Percentiles rank a stretch among this genome's conserved stretches.
Conservation (phyloP, 768 basidiomycete species). For the Trametes maxima region DNA sequence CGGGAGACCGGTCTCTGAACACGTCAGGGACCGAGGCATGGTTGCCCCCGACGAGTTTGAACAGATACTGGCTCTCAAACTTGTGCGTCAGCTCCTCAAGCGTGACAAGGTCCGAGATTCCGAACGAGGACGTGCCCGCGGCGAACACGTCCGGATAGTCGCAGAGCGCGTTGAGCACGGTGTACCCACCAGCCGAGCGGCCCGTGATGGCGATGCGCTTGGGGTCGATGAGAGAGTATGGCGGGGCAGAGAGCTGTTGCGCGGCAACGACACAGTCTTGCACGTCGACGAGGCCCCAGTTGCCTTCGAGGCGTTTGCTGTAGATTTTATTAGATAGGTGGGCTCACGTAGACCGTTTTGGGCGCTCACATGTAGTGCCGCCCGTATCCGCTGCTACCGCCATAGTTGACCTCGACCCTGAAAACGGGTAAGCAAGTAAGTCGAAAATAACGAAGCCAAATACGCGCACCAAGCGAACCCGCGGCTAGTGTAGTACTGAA, state of each 20-base stretch:
- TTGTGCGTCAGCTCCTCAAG: slow-evolving; percentile 72
- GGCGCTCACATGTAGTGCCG: slow-evolving; percentile 55
- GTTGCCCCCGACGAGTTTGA: slow-evolving; percentile 66
- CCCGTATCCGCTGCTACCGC: slow-evolving; percentile 77
- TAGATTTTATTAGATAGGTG: not conserved
- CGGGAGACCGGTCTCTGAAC: slow-evolving; percentile 62
- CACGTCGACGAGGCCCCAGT: slow-evolving; percentile 79
- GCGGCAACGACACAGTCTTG: slow-evolving; percentile 66
- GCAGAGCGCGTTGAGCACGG: slow-evolving; percentile 53
- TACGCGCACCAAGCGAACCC: slow-evolving; percentile 70
- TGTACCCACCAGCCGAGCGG: slow-evolving; percentile 74
- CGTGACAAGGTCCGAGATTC: slow-evolving; percentile 62
- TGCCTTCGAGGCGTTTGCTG: slow-evolving; percentile 54
- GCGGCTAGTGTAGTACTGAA: slow-evolving; percentile 67
- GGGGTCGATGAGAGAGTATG: slow-evolving; percentile 60
- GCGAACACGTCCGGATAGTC: slow-evolving; percentile 53
- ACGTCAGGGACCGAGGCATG: slow-evolving; percentile 54
- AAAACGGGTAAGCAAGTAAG: not conserved
- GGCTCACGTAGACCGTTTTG: not conserved
- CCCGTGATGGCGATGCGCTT: slow-evolving; percentile 71
- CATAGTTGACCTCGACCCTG: slow-evolving; percentile 77
- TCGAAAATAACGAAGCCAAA: not conserved
- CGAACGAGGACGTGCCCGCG: slow-evolving; percentile 66
- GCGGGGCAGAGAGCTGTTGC: slow-evolving; percentile 44
- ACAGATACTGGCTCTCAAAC: slow-evolving; percentile 61